Evolutionary conservation across 2,329 filamentous ascomycete genomes (phyloP).

Genomic region (Stemphylium lycopersici): DNA sequence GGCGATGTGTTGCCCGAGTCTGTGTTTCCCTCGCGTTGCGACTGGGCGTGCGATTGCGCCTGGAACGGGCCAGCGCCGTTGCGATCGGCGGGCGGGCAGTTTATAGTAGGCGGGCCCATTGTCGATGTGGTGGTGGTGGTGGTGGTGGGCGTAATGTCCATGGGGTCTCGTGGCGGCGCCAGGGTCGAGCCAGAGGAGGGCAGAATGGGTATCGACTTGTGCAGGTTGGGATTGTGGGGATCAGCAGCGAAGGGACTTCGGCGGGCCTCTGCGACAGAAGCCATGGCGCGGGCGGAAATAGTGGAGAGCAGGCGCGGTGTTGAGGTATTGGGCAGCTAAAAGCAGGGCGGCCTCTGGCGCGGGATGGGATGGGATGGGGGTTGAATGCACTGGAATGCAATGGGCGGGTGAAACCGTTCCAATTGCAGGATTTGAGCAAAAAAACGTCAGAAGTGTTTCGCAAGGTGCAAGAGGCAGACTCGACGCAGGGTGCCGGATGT

Average conservation of each 20-base stretch:
- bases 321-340: constrained; percentile 23
- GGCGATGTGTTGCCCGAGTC: constrained; percentile 41
- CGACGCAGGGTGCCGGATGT: constrained; percentile 16
- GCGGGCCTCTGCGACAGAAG: constrained; percentile 52
- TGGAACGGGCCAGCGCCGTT: constrained; percentile 29
- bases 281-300: constrained; percentile 43
- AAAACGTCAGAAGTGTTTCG: constrained; percentile 6
- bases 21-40: constrained; percentile 31
- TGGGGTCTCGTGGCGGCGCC: constrained; percentile 57
- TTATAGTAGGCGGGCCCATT: constrained; percentile 58
- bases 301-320: constrained; percentile 17
- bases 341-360: constrained; percentile 2
- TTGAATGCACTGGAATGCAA: no score
- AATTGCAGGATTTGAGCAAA: background rate
- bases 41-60: constrained; percentile 21
- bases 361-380: background rate
- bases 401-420: background rate
- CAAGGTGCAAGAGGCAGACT: constrained; percentile 6
- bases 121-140: constrained; percentile 48
- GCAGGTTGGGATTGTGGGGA: constrained; percentile 50
- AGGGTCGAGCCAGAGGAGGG: constrained; percentile 54
- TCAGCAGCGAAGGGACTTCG: constrained; percentile 56
- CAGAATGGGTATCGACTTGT: constrained; percentile 60
- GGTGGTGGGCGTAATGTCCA: constrained; percentile 57
- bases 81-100: constrained; percentile 57